phyloP scores from a whole-genome alignment of 176 grass and related monocot species.

The Urochloa ruziziensis region DNA sequence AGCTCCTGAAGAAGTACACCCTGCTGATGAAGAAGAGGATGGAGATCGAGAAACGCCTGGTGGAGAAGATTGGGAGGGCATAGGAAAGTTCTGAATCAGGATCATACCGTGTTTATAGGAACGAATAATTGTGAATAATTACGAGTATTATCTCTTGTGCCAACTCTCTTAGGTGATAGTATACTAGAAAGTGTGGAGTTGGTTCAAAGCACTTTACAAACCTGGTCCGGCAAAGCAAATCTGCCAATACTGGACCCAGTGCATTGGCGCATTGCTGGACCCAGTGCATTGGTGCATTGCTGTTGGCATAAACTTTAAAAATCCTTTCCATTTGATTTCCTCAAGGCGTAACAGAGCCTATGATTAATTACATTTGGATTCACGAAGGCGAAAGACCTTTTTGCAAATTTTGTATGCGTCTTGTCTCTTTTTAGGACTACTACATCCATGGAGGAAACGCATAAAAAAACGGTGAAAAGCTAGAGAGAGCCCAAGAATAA shows the following conservation, averaged over 20 bases:
- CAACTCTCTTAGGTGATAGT: background rate
- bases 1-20: conserved; percentile 68
- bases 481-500: too few species aligned
- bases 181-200: background rate
- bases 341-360: background rate
- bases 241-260: background rate
- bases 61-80: conserved; percentile 61
- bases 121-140: background rate
- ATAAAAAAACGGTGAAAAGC: too few species aligned
- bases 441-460: too few species aligned
- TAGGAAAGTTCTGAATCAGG: conserved; percentile 28
- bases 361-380: background rate
- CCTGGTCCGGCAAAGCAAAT: background rate
- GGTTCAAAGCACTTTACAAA: background rate
- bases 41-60: conserved; percentile 67
- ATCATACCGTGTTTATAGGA: background rate
- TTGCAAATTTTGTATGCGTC: background rate
- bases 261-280: background rate
- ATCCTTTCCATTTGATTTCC: too few species aligned
- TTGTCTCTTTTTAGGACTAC: background rate
- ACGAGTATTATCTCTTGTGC: background rate
- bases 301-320: background rate
- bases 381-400: background rate
- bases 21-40: conserved; percentile 73
- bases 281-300: background rate